These are phyloP conservation scores for Geotrichum candidum DNA, from an alignment of 1,139 yeast species.

Conservation along the genomic window DNA sequence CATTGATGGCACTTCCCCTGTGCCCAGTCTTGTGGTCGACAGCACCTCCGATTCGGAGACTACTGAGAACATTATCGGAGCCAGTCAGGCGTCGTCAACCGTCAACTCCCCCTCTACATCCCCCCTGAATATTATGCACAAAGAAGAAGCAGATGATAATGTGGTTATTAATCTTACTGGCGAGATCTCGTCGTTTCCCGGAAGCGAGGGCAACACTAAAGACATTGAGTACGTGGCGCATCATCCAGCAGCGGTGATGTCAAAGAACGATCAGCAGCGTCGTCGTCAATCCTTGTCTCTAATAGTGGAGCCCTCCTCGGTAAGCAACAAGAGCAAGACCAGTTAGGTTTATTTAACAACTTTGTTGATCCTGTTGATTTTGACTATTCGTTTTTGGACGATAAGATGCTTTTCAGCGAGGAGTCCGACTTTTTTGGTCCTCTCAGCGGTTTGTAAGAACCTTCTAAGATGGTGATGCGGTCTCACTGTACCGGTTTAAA, in stretches of 20 bases:
- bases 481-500: not conserved
- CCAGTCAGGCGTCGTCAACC: slow-evolving; percentile 6
- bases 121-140: slow-evolving; percentile 14
- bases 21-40: slow-evolving; percentile 3
- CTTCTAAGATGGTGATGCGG: not conserved
- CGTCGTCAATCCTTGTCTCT: slow-evolving; percentile 29
- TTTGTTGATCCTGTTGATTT: slow-evolving; percentile 18
- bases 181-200: slow-evolving; percentile 8
- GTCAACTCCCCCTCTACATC: slow-evolving; percentile 26
- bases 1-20: not conserved
- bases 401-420: slow-evolving; percentile 20
- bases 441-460: not conserved
- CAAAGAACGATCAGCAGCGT: slow-evolving; percentile 40
- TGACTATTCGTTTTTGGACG: slow-evolving; percentile 19
- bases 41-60: not conserved
- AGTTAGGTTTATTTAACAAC: slow-evolving; percentile 19
- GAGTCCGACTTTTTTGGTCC: slow-evolving; percentile 21
- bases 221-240: slow-evolving; percentile 33
- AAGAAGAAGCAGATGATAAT: slow-evolving; percentile 13
- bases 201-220: slow-evolving; percentile 16
- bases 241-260: slow-evolving; percentile 44
- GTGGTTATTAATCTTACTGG: slow-evolving; percentile 9
- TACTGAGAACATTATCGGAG: not conserved
- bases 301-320: slow-evolving; percentile 30
- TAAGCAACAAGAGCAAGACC: slow-evolving; percentile 22